These are phyloP conservation scores for Trypanosoma avium DNA, from an alignment of 208 protist species.

Conservation along the genomic window DNA sequence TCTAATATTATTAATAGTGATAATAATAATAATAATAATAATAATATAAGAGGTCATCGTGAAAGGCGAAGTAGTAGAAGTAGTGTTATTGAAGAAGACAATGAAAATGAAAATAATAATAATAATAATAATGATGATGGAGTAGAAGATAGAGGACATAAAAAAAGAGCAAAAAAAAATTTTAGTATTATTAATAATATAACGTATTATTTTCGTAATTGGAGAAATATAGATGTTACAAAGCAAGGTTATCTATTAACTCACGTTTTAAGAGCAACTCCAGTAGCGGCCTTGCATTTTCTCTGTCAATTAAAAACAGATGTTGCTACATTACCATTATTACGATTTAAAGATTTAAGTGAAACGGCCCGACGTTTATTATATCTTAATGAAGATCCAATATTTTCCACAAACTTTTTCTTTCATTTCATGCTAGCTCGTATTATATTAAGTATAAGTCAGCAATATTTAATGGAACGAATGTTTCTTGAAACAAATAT, in stretches of 20 bases:
- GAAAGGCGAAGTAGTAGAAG: neutral
- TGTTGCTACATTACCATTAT: conserved; percentile 54
- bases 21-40: conserved; percentile 14
- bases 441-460: conserved; percentile 30
- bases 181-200: too few relatives aligned
- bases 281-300: conserved; percentile 58
- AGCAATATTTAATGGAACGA: conserved; percentile 55
- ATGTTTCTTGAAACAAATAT: conserved; percentile 70
- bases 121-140: too few relatives aligned
- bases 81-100: conserved; percentile 16
- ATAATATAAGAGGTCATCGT: neutral
- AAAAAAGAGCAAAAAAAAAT: too few relatives aligned
- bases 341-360: conserved; percentile 31
- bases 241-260: conserved; percentile 36
- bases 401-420: conserved; percentile 18
- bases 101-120: conserved; percentile 12
- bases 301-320: conserved; percentile 64
- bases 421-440: conserved; percentile 44
- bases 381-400: conserved; percentile 4
- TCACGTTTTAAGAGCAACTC: conserved; percentile 68
- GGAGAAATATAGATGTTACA: conserved; percentile 37
- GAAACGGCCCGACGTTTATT: conserved; percentile 5
- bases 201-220: neutral
- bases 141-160: too few relatives aligned
- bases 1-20: too few relatives aligned